phyloP scores from a whole-genome alignment of 164 flowering plant species.

The Chimonanthus salicifolius region DNA sequence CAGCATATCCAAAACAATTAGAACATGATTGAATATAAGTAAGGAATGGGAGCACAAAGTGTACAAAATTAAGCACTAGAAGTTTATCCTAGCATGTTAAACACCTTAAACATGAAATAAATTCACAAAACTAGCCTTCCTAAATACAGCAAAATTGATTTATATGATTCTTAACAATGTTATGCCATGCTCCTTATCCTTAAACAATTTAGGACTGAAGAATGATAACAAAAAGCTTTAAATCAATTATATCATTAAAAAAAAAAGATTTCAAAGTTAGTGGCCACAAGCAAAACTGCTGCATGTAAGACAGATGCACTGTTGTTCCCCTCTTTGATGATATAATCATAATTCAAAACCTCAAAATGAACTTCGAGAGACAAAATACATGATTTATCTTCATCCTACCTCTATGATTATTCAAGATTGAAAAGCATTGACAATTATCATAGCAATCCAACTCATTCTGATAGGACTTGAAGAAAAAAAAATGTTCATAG shows the following conservation, averaged over 20 bases:
- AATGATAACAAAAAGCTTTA: neutral
- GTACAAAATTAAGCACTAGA: neutral
- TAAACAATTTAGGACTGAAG: neutral
- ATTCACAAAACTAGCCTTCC: neutral
- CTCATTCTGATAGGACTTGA: no score
- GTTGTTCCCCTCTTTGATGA: neutral
- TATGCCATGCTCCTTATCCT: neutral
- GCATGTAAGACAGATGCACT: neutral
- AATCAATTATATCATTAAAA: no score
- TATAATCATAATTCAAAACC: no score
- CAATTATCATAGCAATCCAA: no score
- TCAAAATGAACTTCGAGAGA: no score
- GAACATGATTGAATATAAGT: slow-evolving; percentile 3
- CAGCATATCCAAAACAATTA: slow-evolving; percentile 8
- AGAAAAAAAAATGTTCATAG: no score
- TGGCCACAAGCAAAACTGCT: neutral
- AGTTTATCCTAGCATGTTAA: no score
- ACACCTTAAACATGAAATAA: neutral
- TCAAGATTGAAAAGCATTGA: no score
- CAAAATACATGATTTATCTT: no score
- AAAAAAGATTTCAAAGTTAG: neutral
- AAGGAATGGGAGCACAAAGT: neutral
- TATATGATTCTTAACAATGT: neutral
- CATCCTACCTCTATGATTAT: no score
- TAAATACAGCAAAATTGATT: neutral